phyloP scores from a whole-genome alignment of 1,139 yeast species.

The Hemisphaericaspora lyxosophila region DNA sequence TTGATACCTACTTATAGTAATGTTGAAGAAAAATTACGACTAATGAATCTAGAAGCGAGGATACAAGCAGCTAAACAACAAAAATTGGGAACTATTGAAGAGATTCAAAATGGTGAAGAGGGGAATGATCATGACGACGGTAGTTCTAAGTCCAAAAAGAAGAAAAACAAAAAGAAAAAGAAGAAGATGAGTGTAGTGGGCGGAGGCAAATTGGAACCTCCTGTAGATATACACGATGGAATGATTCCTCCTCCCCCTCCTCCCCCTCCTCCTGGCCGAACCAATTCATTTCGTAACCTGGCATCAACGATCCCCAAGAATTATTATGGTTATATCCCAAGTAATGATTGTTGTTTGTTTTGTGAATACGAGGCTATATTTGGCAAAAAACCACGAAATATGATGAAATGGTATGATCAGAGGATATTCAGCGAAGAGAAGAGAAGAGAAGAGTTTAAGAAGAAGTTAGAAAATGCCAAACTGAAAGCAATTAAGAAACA shows the following conservation, averaged over 20 bases:
- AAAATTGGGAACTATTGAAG: conserved; percentile 1
- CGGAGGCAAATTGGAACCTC: neutral
- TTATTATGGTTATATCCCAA: conserved; percentile 14
- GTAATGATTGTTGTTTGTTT: conserved; percentile 43
- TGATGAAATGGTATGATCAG: conserved; percentile 28
- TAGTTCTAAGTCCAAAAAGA: conserved; percentile 19
- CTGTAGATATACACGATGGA: neutral
- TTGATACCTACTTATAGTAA: conserved; percentile 43
- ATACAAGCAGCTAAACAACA: conserved; percentile 4
- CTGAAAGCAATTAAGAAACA: conserved; percentile 35
- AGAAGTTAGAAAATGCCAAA: conserved; percentile 38
- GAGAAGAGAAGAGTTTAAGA: conserved; percentile 33
- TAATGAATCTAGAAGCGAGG: conserved; percentile 22
- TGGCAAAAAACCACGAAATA: conserved; percentile 21
- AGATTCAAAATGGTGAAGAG: conserved; percentile 13
- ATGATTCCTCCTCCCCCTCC: too few relatives aligned
- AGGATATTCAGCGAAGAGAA: conserved; percentile 35
- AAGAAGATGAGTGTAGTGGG: conserved; percentile 14
- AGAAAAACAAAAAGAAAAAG: conserved; percentile 22
- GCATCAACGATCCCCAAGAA: conserved; percentile 9
- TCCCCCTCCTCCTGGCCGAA: too few relatives aligned
- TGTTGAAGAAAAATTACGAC: conserved; percentile 39
- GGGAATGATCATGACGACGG: conserved; percentile 6
- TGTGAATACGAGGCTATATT: conserved; percentile 59
- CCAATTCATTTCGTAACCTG: conserved; percentile 1